Percentiles rank a stretch among this genome's conserved stretches.
Evolutionary conservation across 2,329 filamentous ascomycete species (phyloP).

Genomic region (Clarireedia hainanense): DNA sequence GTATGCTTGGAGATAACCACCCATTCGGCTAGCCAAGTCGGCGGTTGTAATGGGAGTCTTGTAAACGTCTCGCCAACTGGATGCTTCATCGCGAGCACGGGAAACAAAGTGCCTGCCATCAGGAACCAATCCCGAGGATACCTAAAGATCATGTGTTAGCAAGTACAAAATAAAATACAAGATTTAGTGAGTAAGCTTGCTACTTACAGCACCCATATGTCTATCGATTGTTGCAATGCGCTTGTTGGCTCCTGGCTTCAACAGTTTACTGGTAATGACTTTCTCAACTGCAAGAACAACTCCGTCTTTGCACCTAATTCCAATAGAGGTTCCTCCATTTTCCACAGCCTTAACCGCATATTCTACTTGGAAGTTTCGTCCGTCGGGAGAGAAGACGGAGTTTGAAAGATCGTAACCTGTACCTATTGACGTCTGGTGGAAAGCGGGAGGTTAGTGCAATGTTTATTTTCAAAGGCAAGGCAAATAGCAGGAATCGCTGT

Average conservation of each 20-base stretch:
- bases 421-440: constrained; percentile 89
- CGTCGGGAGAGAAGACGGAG: constrained; percentile 98
- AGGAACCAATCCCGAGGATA: constrained; percentile 87
- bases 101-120: constrained; percentile 94
- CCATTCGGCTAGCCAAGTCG: constrained; percentile 86
- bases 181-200: background rate
- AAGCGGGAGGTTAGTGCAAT: constrained; percentile 17
- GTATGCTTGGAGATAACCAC: constrained; percentile 93
- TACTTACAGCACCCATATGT: constrained; percentile 82
- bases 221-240: constrained; percentile 91
- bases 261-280: constrained; percentile 87
- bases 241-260: constrained; percentile 94
- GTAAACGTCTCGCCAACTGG: constrained; percentile 86
- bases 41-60: constrained; percentile 87
- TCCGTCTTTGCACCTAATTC: constrained; percentile 94
- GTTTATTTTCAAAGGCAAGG: background rate
- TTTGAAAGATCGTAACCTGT: constrained; percentile 99
- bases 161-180: constrained; percentile 7
- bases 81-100: constrained; percentile 87
- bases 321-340: constrained; percentile 92
- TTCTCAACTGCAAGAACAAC: constrained; percentile 96
- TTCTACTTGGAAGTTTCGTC: constrained; percentile 98
- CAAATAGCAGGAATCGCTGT: background rate
- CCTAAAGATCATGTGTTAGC: constrained; percentile 43
- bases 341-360: constrained; percentile 98